Conservation (phyloP, 768 basidiomycete genomes). For the Cyclocybe cylindracea region DNA sequence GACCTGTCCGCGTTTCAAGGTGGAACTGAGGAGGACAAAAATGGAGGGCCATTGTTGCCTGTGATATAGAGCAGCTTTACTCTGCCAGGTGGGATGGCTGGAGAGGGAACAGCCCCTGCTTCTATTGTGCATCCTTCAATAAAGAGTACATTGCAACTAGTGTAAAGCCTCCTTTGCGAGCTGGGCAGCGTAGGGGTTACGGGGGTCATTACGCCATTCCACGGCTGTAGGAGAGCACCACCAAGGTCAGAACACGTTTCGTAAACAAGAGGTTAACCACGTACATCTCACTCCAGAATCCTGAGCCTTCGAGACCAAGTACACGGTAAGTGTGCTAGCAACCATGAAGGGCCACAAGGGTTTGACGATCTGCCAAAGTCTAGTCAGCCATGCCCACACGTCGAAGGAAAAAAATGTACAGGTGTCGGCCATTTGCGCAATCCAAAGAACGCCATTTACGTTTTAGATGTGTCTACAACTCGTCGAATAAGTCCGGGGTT, state of each 20-base stretch:
- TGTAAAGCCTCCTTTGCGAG: conserved; percentile 65
- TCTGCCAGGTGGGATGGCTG: background rate
- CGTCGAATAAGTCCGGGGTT: background rate
- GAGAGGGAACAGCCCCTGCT: background rate
- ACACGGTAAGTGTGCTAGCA: conserved; percentile 64
- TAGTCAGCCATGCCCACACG: background rate
- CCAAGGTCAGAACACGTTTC: background rate
- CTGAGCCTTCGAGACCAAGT: conserved; percentile 67
- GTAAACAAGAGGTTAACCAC: conserved; percentile 28
- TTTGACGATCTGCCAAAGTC: conserved; percentile 53
- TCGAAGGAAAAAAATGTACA: conserved; percentile 38
- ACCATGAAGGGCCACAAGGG: conserved; percentile 83
- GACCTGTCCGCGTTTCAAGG: too few species aligned
- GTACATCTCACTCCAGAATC: conserved; percentile 70
- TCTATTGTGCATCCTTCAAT: conserved; percentile 14
- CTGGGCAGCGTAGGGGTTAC: conserved; percentile 81
- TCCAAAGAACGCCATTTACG: conserved; percentile 73
- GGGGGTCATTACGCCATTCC: conserved; percentile 70
- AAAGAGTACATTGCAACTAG: conserved; percentile 26
- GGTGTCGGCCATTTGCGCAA: conserved; percentile 82
- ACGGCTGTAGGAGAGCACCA: conserved; percentile 39
- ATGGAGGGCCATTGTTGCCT: too few species aligned
- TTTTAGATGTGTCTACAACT: conserved; percentile 10
- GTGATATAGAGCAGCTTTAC: too few species aligned
- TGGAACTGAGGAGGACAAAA: too few species aligned